phyloP scores from a whole-genome alignment of 2,329 filamentous ascomycete genomes.

The Plenodomus lindquistii region DNA sequence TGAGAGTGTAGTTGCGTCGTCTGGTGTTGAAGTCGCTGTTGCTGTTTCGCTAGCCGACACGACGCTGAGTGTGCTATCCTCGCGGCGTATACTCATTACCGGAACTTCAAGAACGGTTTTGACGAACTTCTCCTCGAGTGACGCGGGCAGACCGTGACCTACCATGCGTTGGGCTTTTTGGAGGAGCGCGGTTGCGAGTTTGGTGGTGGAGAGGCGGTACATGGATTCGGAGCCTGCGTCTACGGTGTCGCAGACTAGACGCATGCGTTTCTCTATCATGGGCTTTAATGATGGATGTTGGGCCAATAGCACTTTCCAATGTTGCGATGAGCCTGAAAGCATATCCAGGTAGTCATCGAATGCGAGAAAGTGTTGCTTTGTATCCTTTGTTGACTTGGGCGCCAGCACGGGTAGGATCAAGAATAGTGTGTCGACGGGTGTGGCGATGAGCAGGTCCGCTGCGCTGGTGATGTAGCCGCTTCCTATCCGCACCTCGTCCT shows the following conservation, averaged over 20 bases:
- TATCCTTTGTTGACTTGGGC: slow-evolving; percentile 50
- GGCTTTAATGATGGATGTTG: slow-evolving; percentile 44
- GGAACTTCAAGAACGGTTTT: slow-evolving; percentile 75
- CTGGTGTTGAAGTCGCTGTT: not conserved
- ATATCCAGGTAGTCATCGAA: slow-evolving; percentile 73
- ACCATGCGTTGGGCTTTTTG: slow-evolving; percentile 73
- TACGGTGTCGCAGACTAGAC: slow-evolving; percentile 75
- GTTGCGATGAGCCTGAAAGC: slow-evolving; percentile 58
- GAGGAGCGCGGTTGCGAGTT: slow-evolving; percentile 68
- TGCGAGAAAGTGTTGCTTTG: slow-evolving; percentile 68
- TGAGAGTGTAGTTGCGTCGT: not conserved
- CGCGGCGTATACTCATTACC: slow-evolving; percentile 67
- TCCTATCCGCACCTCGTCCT: slow-evolving; percentile 15
- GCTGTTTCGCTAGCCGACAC: slow-evolving; percentile 21
- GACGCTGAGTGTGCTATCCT: slow-evolving; percentile 50
- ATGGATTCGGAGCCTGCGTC: slow-evolving; percentile 82
- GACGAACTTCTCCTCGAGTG: slow-evolving; percentile 85
- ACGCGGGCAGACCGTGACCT: slow-evolving; percentile 68
- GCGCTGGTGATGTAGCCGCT: slow-evolving; percentile 64
- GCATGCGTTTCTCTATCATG: slow-evolving; percentile 68
- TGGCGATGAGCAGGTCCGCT: slow-evolving; percentile 81
- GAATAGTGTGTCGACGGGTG: slow-evolving; percentile 82
- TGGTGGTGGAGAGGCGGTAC: slow-evolving; percentile 77
- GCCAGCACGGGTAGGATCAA: slow-evolving; percentile 74
- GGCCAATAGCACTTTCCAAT: slow-evolving; percentile 62